Evolutionary conservation across 306 rosid species (phyloP), one percentile per base, ranked within the genome.

Genomic region (Citrullus colocynthis): DNA sequence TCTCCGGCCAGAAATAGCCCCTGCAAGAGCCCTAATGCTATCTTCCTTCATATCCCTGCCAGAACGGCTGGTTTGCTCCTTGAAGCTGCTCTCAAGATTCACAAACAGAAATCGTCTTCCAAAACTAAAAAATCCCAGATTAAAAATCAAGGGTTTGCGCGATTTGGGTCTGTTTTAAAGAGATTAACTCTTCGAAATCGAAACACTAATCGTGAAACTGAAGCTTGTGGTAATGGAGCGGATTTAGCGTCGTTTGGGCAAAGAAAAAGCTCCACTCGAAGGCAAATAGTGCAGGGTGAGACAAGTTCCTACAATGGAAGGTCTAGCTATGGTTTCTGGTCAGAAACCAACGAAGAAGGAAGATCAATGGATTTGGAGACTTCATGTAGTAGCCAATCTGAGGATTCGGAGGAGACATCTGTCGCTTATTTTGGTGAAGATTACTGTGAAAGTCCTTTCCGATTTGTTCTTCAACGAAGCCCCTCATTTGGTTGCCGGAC

Each of bases 81-180:
- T 1, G 97, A 96, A 76, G 97, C 99, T 4, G 91, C 99, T 17
- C 74, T 90, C 41, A 85, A 88, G 84, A 92, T 92, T 79, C 97
- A 92, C 74, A 90, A 89, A 67, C 87, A 91, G 57, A 77, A 89
- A 6, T 80, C 86, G 0, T 18, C 84, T 36, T 18, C 86, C 0
- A 89, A 84, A 79, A 32, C 84, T 24, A 87, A 84, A 82, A 37
- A 55, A 37, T 0, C 81, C 77, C 88, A 78, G 24, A 76, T 21
- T 21, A 85, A 62, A 36, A 88, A 65, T 56, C 74, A 78, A 28
- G 79, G 87, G 6, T 82, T 89, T 37, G 90, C 90, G 16, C 52
- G 90, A 9, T 80, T 94, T 9, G 97, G 97, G 24, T 93, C 98
- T 1, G 75, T 92, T 6, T 84, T 96, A 13, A 92, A 85, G 87